Base-by-base conservation (phyloP, 495 filamentous ascomycete genomes). In the Lophiotrema nucula region DNA sequence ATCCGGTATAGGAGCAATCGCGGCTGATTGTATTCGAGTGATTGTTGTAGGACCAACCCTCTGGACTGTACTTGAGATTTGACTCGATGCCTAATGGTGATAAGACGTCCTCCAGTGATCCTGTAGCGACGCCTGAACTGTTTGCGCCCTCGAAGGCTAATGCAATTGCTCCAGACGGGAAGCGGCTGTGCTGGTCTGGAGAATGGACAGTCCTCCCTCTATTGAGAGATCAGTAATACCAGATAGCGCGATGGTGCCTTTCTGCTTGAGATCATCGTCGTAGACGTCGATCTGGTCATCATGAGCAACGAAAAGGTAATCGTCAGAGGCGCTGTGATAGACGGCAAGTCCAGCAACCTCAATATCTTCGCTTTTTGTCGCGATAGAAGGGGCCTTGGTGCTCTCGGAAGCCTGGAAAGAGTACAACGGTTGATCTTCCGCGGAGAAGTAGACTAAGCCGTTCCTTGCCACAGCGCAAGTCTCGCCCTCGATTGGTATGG, bases 241-340 rank as follows among this genome's bases (percentile, higher is more conserved):
- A 15, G 16, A 18, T 15, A 50, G 35, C 4, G 19, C 8, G 21
- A 38, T 41, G 3, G 31, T 12, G 4, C 28, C 48, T n/a, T 13
- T 25, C 18, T 24, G 4, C 4, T 13, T 21, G 4, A 39, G 19
- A 4, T 41, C 23, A 3, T 15, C 22, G 48, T 52, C 33, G 35
- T 39, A 41, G 4, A 52, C 48, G 4, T 52, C 48, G 35, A 52
- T 41, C n/a, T 3, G 15, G 19, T 39, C 33, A 26, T 52, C 33
- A 23, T 50, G 25, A 4, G 48, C 28, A 13, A 52, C 31, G 33
- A 52, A 41, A 6, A 52, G 35, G 41, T 52, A 52, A 26, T 52
- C 48, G 5, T 6, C 31, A 3, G 26, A 49, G 3, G 18, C 13
- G 15, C 48, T 41, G 2, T 13, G 28, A 19, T 52, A 52, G 5